Evolutionary conservation across 2,329 filamentous ascomycete genomes (phyloP), one percentile per base, ranked within the genome.

Genomic region (Colletotrichum camelliae): DNA sequence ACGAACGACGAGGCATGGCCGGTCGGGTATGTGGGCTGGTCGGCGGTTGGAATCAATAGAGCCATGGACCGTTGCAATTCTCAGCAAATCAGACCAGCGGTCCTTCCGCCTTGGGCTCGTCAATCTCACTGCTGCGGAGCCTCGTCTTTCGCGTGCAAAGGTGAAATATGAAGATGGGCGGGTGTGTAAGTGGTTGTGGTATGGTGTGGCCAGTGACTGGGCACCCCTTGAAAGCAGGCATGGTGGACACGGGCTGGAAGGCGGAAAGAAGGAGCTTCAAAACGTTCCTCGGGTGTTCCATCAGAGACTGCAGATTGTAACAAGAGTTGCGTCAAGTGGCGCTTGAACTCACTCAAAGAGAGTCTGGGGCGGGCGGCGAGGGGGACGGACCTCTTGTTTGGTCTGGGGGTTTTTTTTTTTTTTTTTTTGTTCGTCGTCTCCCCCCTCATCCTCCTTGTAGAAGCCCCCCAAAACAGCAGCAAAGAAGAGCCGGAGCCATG

Each of bases 251-350:
- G 64, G 57, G 72, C 27, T 74, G 58, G 68, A 75, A 67, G 68
- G 66, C 58, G 52, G 69, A 43, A 62, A 67, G 55, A 70, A 74
- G 66, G 58, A 74, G 74, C 48, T 67, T 65, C 68, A 74, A 77
- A 74, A 77, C 69, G 75, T 82, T 83, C 80, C 78, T 80, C 79
- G 79, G 78, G 72, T 80, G 80, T 83, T 83, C 80, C 80, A 84
- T 78, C 78, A 66, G 67, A 75, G 74, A 57, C 61, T 33, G 68
- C 65, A 76, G 74, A 70, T 75, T 83, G 83, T 83, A 82, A 84
- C 83, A 84, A 81, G 80, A 81, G 81, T 70, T 85, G 84, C 83
- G 78, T 84, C 84, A 84, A 82, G 80, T 83, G 78, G 80, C 81
- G 81, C 82, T 81, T 81, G 79, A 79, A 80, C 79, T 78, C 76